Percentiles rank a stretch among this genome's conserved stretches.
Evolutionary conservation across 2,329 filamentous ascomycete genomes (phyloP).

Genomic region (Raffaelea deltoideospora): DNA sequence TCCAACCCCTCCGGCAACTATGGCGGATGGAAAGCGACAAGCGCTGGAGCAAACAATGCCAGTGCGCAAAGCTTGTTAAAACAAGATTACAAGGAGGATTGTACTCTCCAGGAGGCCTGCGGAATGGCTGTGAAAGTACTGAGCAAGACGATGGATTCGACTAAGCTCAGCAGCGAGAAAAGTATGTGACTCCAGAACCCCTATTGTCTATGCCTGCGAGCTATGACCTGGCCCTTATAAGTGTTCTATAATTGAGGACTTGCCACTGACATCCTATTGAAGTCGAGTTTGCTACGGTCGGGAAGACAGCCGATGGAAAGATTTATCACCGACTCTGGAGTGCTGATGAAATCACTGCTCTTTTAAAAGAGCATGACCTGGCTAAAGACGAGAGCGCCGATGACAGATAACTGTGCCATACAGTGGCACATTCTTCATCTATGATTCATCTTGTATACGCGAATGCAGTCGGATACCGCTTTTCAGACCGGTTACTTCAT

Average conservation of each 20-base stretch:
- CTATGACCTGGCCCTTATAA: not conserved
- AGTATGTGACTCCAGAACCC: conserved; percentile 54
- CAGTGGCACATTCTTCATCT: too few species aligned
- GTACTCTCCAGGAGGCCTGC: conserved; percentile 88
- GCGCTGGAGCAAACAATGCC: conserved; percentile 94
- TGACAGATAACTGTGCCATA: too few species aligned
- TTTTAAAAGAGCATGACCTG: conserved; percentile 90
- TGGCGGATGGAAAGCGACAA: conserved; percentile 97
- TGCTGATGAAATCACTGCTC: conserved; percentile 85
- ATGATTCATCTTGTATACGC: too few species aligned
- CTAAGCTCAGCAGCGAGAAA: conserved; percentile 97
- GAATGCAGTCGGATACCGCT: too few species aligned
- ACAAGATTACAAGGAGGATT: conserved; percentile 99
- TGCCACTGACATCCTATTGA: not conserved
- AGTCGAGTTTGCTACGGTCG: conserved; percentile 98
- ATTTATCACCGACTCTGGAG: conserved; percentile 98
- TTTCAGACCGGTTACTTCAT: too few species aligned
- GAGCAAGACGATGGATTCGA: conserved; percentile 99
- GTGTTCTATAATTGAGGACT: not conserved
- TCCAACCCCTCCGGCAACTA: conserved; percentile 99
- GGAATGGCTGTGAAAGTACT: conserved; percentile 96
- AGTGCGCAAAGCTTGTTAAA: conserved; percentile 94
- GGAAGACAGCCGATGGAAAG: conserved; percentile 85
- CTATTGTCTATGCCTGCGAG: not conserved
- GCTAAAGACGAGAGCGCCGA: conserved; percentile 70